Evolutionary conservation across 2,329 filamentous ascomycete species (phyloP), one percentile per base, ranked within the genome.

Genomic region (Hypomyces rosellus): DNA sequence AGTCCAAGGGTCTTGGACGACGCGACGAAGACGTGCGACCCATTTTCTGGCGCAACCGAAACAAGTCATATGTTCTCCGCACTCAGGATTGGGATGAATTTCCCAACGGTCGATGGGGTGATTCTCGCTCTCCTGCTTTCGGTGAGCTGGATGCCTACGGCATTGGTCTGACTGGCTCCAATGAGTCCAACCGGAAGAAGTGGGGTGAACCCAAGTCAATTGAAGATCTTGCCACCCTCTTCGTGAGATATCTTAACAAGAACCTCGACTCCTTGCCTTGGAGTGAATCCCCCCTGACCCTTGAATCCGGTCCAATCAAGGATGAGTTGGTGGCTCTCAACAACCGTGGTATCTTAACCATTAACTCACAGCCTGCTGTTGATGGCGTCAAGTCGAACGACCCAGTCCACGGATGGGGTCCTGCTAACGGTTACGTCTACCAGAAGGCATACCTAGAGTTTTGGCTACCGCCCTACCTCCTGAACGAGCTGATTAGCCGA

Each of bases 71-170:
- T 62, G 85, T 99, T 49, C 84, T 89, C 50, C 89, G 93, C 49
- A 99, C 93, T 1, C 91, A 96, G 66, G 92, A 96, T 60, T 99
- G 93, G 93, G 93, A 99, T 62, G 93, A 99, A 68, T 99, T 96
- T 62, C 93, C 93, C 50, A 99, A 99, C 75, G 93, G 93, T 43
- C 87, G 93, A 69, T 99, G 93, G 93, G 95, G 93, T 70, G 93
- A 99, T 69, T 92, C 91, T 47, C 82, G 93, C 57, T 97, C 92
- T 52, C 93, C 93, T 54, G 93, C 93, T 46, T 99, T 96, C 63
- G 93, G 93, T 62, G 90, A 96, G 69, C 75, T 97, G 47, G 92
- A 97, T 69, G 85, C 89, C 8, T 97, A 99, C 64, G 92, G 91
- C 40, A 89, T 97, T 61, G 90, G 91, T 41, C 72, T 99, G 60